A percentile compares a stretch with the other conserved stretches of the same genome.
These are phyloP conservation scores for Rostrohypoxylon terebratum DNA, from an alignment of 495 filamentous ascomycete species.

Conservation along the genomic window DNA sequence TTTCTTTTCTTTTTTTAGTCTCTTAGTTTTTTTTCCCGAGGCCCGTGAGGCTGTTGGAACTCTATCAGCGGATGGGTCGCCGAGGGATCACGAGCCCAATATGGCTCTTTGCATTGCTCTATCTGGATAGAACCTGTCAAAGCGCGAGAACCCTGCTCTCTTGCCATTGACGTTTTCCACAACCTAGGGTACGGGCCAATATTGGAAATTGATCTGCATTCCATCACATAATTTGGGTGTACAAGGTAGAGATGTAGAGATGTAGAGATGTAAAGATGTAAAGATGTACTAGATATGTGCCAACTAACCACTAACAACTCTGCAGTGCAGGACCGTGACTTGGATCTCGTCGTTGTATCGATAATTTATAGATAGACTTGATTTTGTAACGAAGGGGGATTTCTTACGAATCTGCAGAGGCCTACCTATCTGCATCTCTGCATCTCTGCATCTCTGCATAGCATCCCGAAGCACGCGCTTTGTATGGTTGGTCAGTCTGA, in stretches of 20 bases:
- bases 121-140: slow-evolving; percentile 29
- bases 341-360: slow-evolving; percentile 14
- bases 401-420: slow-evolving; percentile 17
- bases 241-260: too few species aligned
- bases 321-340: not conserved
- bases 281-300: too few species aligned
- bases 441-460: slow-evolving; percentile 13
- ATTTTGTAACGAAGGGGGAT: slow-evolving; percentile 23
- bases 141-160: slow-evolving; percentile 27
- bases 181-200: slow-evolving; percentile 9
- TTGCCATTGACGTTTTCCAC: slow-evolving; percentile 11
- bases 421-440: slow-evolving; percentile 2
- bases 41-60: slow-evolving; percentile 19
- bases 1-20: not conserved
- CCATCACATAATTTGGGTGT: slow-evolving; percentile 28
- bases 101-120: slow-evolving; percentile 24
- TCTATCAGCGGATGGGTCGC: slow-evolving; percentile 2
- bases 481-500: slow-evolving; percentile 34
- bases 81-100: slow-evolving; percentile 37
- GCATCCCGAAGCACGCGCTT: slow-evolving; percentile 14
- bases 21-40: not conserved
- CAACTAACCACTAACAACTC: too few species aligned
- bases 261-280: too few species aligned
- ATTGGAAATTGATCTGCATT: slow-evolving; percentile 42
- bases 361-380: slow-evolving; percentile 8